Conservation (phyloP, 164 flowering plant species). For the Vitis rupestris region DNA sequence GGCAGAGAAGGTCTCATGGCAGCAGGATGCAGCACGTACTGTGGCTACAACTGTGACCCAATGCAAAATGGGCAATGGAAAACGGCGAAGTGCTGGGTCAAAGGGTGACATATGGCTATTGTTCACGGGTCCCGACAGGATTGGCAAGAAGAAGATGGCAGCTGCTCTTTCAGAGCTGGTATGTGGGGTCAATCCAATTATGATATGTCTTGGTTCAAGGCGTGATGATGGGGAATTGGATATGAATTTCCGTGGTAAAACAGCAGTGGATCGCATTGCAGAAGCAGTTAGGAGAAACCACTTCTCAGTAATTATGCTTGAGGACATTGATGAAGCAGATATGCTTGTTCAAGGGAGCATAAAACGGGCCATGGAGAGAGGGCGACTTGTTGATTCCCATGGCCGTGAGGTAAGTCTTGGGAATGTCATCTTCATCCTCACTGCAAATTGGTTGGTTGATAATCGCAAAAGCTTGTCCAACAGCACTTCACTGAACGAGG, state of each 20-base stretch:
- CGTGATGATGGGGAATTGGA: conserved; percentile 41
- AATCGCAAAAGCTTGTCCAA: conserved; percentile 21
- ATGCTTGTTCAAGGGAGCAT: conserved; percentile 64
- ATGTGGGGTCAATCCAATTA: conserved; percentile 45
- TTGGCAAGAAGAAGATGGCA: conserved; percentile 90
- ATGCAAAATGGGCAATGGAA: conserved; percentile 63
- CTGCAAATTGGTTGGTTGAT: conserved; percentile 63
- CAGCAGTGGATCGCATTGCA: conserved; percentile 70
- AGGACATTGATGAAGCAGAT: conserved; percentile 80
- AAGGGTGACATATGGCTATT: conserved; percentile 80
- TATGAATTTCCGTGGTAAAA: conserved; percentile 70
- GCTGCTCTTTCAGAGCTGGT: conserved; percentile 68
- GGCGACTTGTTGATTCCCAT: conserved; percentile 77
- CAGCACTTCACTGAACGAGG: conserved; percentile 30
- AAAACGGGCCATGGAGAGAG: conserved; percentile 81
- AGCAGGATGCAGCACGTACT: conserved; percentile 77
- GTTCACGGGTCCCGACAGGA: conserved; percentile 80
- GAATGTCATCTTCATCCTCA: conserved; percentile 74
- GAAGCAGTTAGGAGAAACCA: conserved; percentile 84
- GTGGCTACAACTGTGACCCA: conserved; percentile 65
- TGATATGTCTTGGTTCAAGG: conserved; percentile 59
- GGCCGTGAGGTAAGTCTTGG: conserved; percentile 88
- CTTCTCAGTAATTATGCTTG: conserved; percentile 71
- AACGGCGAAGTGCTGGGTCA: conserved; percentile 45
- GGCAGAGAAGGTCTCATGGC: conserved; percentile 83